Conservation (phyloP, 805 yeast species). For the Candida railenensis region DNA sequence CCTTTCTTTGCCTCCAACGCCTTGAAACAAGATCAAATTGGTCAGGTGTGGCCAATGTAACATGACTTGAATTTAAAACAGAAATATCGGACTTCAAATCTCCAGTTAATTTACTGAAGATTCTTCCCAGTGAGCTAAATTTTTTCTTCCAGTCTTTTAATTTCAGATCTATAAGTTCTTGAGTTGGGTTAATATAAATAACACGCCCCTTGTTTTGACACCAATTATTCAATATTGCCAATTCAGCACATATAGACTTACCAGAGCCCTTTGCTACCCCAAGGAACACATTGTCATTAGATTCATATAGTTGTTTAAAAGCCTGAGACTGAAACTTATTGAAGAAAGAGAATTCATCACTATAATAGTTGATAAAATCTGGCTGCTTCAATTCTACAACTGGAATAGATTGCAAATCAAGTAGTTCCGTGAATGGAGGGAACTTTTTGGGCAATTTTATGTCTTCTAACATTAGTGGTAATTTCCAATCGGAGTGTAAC, state of each 20-base stretch:
- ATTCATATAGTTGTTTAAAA: constrained; percentile 56
- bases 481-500: constrained; percentile 69
- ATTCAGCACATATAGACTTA: constrained; percentile 66
- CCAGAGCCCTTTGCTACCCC: constrained; percentile 80
- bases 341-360: constrained; percentile 46
- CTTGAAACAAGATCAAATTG: constrained; percentile 75
- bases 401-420: constrained; percentile 52
- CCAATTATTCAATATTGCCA: constrained; percentile 76
- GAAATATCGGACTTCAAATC: constrained; percentile 55
- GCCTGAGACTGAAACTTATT: constrained; percentile 75
- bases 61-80: constrained; percentile 57
- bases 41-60: constrained; percentile 74
- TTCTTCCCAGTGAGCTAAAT: constrained; percentile 46
- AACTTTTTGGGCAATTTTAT: constrained; percentile 61
- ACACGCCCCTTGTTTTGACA: constrained; percentile 65
- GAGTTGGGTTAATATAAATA: constrained; percentile 67
- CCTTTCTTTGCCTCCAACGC: constrained; percentile 78
- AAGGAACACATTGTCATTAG: constrained; percentile 59
- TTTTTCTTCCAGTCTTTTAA: constrained; percentile 52
- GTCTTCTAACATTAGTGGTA: constrained; percentile 56
- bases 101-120: constrained; percentile 52
- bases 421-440: constrained; percentile 58
- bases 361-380: constrained; percentile 47
- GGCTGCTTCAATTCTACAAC: constrained; percentile 46
- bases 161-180: constrained; percentile 51